Evolutionary conservation across 305 asterid species (phyloP).

Genomic region (Fraxinus paxiana): DNA sequence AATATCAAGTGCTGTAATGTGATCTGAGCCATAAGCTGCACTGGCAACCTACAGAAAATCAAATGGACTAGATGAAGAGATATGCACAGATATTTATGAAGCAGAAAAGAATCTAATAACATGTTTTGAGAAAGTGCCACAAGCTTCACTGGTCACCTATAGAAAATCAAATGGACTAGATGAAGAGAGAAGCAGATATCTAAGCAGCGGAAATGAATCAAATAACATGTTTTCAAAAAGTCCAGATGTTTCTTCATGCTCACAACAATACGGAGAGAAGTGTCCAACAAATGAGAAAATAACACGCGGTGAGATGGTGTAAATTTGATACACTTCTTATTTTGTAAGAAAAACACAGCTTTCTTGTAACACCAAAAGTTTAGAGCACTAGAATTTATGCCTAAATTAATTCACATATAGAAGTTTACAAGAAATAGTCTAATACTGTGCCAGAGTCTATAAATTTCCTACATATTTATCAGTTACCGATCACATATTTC

Average conservation of each 20-base stretch:
- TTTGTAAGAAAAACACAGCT: background rate
- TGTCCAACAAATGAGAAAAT: slow-evolving; percentile 10
- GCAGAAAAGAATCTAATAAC: slow-evolving; percentile 2
- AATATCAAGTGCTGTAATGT: slow-evolving; percentile 63
- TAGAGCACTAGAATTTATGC: slow-evolving; percentile 3
- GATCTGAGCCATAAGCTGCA: slow-evolving; percentile 81
- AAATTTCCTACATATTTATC: background rate
- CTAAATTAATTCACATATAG: slow-evolving; percentile 1
- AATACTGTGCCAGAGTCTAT: background rate
- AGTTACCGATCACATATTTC: background rate
- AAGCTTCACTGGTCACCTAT: slow-evolving; percentile 87
- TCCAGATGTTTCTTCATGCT: slow-evolving; percentile 5
- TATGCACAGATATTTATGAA: slow-evolving; percentile 1
- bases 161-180: slow-evolving; percentile 13
- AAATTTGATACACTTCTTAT: slow-evolving; percentile 10
- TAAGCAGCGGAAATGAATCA: slow-evolving; percentile 6
- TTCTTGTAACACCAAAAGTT: slow-evolving; percentile 1
- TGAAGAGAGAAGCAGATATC: slow-evolving; percentile 11
- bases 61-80: slow-evolving; percentile 17
- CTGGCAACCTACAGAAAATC: slow-evolving; percentile 66
- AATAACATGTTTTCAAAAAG: background rate
- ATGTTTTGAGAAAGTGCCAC: slow-evolving; percentile 31
- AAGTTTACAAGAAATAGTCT: background rate
- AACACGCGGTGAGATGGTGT: slow-evolving; percentile 1
- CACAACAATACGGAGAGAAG: background rate